Percentiles rank a stretch among this genome's conserved stretches.
These are phyloP conservation scores for Cyberlindnera petersonii DNA, from an alignment of 805 yeast species.

Conservation along the genomic window DNA sequence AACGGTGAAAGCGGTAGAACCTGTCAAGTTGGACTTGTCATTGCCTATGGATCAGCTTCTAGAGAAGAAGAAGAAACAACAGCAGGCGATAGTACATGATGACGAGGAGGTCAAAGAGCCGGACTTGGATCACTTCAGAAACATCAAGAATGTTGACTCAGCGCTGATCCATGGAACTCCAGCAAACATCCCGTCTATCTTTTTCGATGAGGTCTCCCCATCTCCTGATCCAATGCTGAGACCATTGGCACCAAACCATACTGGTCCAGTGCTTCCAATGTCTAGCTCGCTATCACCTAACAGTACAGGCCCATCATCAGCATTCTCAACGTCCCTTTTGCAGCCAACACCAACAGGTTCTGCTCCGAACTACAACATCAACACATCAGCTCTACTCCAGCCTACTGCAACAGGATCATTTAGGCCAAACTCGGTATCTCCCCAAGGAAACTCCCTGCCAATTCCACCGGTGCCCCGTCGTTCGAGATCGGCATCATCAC, in stretches of 20 bases:
- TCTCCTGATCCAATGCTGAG: slow-evolving; percentile 28
- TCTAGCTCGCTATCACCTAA: no score
- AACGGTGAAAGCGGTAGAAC: slow-evolving; percentile 15
- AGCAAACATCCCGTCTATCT: slow-evolving; percentile 41
- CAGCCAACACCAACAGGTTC: slow-evolving; percentile 8
- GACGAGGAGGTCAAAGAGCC: slow-evolving; percentile 68
- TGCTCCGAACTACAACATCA: slow-evolving; percentile 25
- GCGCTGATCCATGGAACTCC: slow-evolving; percentile 72
- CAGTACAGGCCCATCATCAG: slow-evolving; percentile 16
- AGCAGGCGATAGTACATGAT: slow-evolving; percentile 52
- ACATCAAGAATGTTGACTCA: slow-evolving; percentile 70
- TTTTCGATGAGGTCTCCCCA: slow-evolving; percentile 28
- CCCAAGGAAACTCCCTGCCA: no score
- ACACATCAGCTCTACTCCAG: slow-evolving; percentile 7
- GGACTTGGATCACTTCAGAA: slow-evolving; percentile 70
- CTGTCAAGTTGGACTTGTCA: slow-evolving; percentile 47
- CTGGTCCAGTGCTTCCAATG: slow-evolving; percentile 19
- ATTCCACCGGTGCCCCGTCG: no score
- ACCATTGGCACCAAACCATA: slow-evolving; percentile 29
- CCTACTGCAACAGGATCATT: slow-evolving; percentile 16
- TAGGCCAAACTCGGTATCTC: slow-evolving; percentile 5
- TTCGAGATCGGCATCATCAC: background rate
- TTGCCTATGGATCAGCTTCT: slow-evolving; percentile 77
- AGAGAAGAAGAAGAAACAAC: slow-evolving; percentile 41
- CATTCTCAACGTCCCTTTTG: background rate